A percentile compares a stretch with the other conserved stretches of the same genome.
phyloP scores from a whole-genome alignment of 345 rosid species.

The Pugionium cornutum region DNA sequence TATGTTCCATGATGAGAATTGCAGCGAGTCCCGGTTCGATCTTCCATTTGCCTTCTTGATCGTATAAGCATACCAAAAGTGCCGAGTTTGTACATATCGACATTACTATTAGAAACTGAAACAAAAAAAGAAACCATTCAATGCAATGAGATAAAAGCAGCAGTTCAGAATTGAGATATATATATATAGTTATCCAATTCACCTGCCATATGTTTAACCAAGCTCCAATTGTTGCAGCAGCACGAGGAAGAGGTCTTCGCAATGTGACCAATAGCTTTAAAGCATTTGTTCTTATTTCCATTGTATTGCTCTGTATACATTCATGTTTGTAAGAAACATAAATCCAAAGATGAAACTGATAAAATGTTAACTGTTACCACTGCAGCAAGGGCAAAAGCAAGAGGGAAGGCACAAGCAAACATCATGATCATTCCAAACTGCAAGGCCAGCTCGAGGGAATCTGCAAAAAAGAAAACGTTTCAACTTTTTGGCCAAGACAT shows the following conservation, averaged over 20 bases:
- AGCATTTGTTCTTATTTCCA: slow-evolving; percentile 86
- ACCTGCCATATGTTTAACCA: slow-evolving; percentile 98
- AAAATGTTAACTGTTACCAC: slow-evolving; percentile 47
- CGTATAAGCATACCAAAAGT: slow-evolving; percentile 82
- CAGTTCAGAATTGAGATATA: neutral
- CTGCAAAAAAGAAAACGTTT: slow-evolving; percentile 45
- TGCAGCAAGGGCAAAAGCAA: slow-evolving; percentile 73
- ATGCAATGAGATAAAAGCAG: slow-evolving; percentile 1
- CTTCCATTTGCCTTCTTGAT: slow-evolving; percentile 85
- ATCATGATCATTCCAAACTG: slow-evolving; percentile 98
- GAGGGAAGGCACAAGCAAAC: slow-evolving; percentile 97
- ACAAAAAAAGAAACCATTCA: slow-evolving; percentile 12
- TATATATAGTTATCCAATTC: neutral
- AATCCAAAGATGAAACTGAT: neutral
- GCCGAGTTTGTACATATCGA: slow-evolving; percentile 91
- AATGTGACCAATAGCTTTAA: slow-evolving; percentile 70
- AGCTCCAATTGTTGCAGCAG: slow-evolving; percentile 85
- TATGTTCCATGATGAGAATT: slow-evolving; percentile 78
- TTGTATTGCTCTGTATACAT: slow-evolving; percentile 61
- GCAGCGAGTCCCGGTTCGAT: slow-evolving; percentile 92
- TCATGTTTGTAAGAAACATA: slow-evolving; percentile 6
- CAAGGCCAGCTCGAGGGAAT: slow-evolving; percentile 78
- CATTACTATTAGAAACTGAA: slow-evolving; percentile 80
- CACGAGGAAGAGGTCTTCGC: slow-evolving; percentile 83
- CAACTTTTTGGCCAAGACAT: slow-evolving; percentile 6